Base-by-base conservation (phyloP, 306 rosid species). In the Astragalus membranaceus region DNA sequence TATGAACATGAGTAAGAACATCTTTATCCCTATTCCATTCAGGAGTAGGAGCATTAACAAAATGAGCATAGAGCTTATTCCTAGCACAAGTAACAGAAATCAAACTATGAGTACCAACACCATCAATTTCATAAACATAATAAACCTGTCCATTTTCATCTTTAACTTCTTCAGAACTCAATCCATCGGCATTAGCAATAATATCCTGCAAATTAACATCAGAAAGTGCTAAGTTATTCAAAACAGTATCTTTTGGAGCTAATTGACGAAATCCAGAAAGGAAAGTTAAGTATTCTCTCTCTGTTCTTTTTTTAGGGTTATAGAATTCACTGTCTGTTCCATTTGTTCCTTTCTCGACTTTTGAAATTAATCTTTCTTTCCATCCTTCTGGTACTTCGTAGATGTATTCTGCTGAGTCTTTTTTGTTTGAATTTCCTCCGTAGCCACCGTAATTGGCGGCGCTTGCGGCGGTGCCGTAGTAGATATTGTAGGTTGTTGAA, bases 401-500 rank as follows among this genome's bases (percentile, higher is more conserved):
- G 12, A 94, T 66, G 39, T 94, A 88, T 76, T 94, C 98, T 0
- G 97, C 94, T 0, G 98, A 85, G 74, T 88, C 89, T 61, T 88
- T 81, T 79, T 90, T 93, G 90, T 14, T 80, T 13, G 96, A 79
- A 70, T 93, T 93, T 0, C 96, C 97, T 1, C 96, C 96, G 49
- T 82, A 87, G 8, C 98, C 94, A 0, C 98, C 98, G 72, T 93
- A 90, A 56, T 90, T 93, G 61, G 97, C 78, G 0, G 97, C 97
- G 36, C 96, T 94, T 35, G 98, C 94, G 7, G 96, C 97, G 0
- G 98, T 94, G 43, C 97, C 95, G 37, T 94, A 94, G 83, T 88
- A 94, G 56, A 94, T 4, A 14, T 73, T 84, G 85, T 82, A 94
- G 77, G 65, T 1, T 3, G 50, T 77, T 15, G 67, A 23, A 23